Percentiles rank a stretch among this genome's conserved stretches.
Evolutionary conservation across 164 flowering plant species (phyloP).

Genomic region (Taxillus chinensis): DNA sequence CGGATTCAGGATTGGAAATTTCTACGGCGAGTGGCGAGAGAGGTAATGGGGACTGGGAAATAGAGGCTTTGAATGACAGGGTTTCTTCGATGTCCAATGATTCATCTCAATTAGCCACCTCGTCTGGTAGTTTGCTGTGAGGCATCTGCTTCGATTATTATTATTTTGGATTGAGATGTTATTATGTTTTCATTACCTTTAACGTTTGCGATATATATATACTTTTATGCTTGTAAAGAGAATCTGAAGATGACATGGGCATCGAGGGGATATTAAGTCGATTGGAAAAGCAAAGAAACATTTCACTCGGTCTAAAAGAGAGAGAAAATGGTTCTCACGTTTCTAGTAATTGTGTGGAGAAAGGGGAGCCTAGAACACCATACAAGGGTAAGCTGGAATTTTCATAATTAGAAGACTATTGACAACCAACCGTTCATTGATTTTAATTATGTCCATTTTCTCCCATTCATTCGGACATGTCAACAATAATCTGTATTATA

Average conservation of each 20-base stretch:
- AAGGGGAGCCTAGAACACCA: conserved; percentile 9
- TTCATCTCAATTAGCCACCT: conserved; percentile 18
- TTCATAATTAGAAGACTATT: neutral
- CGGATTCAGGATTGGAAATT: neutral
- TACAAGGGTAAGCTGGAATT: conserved; percentile 18
- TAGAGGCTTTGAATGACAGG: conserved; percentile 8
- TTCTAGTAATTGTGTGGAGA: conserved; percentile 8
- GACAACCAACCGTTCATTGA: no score
- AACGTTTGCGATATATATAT: neutral
- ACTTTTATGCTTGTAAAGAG: conserved; percentile 20
- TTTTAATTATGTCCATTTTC: no score
- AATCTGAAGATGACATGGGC: conserved; percentile 39
- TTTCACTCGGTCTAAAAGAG: conserved; percentile 27
- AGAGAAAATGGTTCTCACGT: conserved; percentile 11
- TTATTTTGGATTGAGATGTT: neutral
- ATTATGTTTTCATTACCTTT: neutral
- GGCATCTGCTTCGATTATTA: conserved; percentile 14
- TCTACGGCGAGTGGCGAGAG: conserved; percentile 2
- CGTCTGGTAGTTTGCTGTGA: conserved; percentile 49
- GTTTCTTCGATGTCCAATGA: conserved; percentile 8
- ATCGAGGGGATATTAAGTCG: conserved; percentile 71
- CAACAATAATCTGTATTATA: no score
- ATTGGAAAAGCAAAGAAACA: conserved; percentile 56
- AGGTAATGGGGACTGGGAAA: conserved; percentile 11
- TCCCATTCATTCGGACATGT: no score